These are phyloP conservation scores for Ampelocalamus luodianensis DNA, from an alignment of 176 grass and related monocot species.

Conservation along the genomic window DNA sequence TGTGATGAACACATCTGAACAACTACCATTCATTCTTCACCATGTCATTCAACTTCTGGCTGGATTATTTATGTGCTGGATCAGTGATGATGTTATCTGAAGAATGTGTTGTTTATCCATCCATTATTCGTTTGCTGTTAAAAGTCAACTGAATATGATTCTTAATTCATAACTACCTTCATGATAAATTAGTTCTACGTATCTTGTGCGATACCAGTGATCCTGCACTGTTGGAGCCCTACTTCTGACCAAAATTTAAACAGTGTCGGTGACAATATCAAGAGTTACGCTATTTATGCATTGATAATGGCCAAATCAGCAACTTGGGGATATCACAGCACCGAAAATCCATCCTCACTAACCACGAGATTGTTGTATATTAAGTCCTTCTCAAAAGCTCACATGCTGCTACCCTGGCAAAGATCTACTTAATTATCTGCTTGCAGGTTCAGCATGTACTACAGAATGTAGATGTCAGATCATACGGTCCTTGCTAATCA, in stretches of 20 bases:
- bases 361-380: constrained; percentile 1
- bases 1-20: not conserved
- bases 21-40: not conserved
- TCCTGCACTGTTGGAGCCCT: not conserved
- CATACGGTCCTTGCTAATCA: not conserved
- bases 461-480: not conserved
- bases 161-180: not conserved
- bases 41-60: not conserved
- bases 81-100: not conserved
- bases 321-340: constrained; percentile 1
- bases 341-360: not conserved
- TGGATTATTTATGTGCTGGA: not conserved
- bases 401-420: not conserved
- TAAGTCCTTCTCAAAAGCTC: not conserved
- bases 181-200: not conserved
- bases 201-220: not conserved
- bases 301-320: not conserved
- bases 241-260: not conserved
- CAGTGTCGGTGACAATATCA: no score
- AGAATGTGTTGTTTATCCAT: not conserved
- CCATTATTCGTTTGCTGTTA: not conserved
- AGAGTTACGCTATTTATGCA: not conserved
- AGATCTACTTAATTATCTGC: not conserved
- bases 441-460: no score
- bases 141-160: not conserved